Conservation (phyloP, 768 basidiomycete species). For the Pholiota molesta region DNA sequence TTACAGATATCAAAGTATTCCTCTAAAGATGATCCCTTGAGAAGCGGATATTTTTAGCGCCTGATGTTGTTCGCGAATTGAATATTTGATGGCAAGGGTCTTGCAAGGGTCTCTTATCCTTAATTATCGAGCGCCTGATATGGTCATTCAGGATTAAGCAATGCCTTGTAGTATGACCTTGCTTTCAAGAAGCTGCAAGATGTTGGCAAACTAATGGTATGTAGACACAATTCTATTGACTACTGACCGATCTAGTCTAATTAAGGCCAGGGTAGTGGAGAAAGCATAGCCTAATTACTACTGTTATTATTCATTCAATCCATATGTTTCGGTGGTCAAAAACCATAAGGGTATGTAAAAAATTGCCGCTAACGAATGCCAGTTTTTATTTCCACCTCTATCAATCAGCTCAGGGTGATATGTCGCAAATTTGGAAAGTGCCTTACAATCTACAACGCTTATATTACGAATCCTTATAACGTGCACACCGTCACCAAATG, state of each 20-base stretch:
- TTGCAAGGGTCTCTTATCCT: too few relatives aligned
- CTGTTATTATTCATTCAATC: not conserved
- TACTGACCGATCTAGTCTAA: not conserved
- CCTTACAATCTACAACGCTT: not conserved
- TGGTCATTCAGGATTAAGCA: not conserved
- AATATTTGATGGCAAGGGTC: slow-evolving; percentile 1
- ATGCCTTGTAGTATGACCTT: not conserved
- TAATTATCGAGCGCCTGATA: not conserved
- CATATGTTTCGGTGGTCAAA: not conserved
- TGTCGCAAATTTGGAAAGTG: slow-evolving; percentile 27
- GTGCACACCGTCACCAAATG: too few relatives aligned
- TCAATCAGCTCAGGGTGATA: not conserved
- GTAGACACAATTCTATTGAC: not conserved
- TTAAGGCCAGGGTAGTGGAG: not conserved
- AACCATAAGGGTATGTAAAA: not conserved
- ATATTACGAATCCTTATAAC: too few relatives aligned
- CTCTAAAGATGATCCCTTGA: not conserved
- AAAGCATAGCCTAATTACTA: not conserved
- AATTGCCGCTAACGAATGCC: not conserved
- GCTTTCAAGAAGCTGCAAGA: too few relatives aligned
- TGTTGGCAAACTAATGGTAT: not conserved
- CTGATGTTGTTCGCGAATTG: not conserved
- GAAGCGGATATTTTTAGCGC: not conserved
- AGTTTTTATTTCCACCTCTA: not conserved
- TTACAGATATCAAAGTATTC: not conserved